A percentile compares a stretch with the other conserved stretches of the same genome.
Conservation (phyloP, 495 filamentous ascomycete genomes). For the Pseudomonodictys pantanalensis region DNA sequence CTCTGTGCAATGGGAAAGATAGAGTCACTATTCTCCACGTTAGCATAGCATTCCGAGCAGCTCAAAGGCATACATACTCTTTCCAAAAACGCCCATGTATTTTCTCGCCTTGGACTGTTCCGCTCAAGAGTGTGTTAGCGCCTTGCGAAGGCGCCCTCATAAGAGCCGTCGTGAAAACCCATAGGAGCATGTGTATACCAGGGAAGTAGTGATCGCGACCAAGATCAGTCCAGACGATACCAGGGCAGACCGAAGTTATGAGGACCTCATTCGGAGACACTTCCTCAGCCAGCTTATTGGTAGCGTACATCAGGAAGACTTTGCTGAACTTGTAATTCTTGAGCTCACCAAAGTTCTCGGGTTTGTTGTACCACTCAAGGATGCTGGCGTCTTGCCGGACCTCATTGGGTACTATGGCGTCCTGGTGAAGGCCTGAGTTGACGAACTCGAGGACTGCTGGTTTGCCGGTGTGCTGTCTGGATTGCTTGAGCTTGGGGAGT, state of each 20-base stretch:
- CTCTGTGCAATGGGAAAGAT: slow-evolving; percentile 14
- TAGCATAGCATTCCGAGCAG: too few species aligned
- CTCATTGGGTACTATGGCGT: neutral
- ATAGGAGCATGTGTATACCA: neutral
- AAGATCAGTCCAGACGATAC: slow-evolving; percentile 14
- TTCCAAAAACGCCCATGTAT: slow-evolving; percentile 29
- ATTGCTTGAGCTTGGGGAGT: slow-evolving; percentile 25
- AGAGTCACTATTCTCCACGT: too few species aligned
- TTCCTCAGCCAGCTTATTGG: slow-evolving; percentile 10
- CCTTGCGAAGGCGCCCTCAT: slow-evolving; percentile 15
- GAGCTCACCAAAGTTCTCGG: slow-evolving; percentile 6
- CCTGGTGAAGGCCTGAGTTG: slow-evolving; percentile 21
- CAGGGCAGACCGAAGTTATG: slow-evolving; percentile 27
- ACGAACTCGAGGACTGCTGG: slow-evolving; percentile 28
- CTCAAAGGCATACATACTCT: too few species aligned
- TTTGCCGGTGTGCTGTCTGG: slow-evolving; percentile 1
- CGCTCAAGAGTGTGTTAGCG: slow-evolving; percentile 21
- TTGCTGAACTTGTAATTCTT: slow-evolving; percentile 21
- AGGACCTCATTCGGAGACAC: slow-evolving; percentile 22
- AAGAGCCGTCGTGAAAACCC: neutral
- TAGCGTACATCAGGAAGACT: slow-evolving; percentile 28
- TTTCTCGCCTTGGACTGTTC: slow-evolving; percentile 20
- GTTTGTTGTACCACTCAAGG: slow-evolving; percentile 16
- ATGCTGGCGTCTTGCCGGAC: neutral
- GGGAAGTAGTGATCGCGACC: slow-evolving; percentile 20